Base-by-base conservation (phyloP, 1,284 basidiomycete species). In the Laetiporus sulphureus region DNA sequence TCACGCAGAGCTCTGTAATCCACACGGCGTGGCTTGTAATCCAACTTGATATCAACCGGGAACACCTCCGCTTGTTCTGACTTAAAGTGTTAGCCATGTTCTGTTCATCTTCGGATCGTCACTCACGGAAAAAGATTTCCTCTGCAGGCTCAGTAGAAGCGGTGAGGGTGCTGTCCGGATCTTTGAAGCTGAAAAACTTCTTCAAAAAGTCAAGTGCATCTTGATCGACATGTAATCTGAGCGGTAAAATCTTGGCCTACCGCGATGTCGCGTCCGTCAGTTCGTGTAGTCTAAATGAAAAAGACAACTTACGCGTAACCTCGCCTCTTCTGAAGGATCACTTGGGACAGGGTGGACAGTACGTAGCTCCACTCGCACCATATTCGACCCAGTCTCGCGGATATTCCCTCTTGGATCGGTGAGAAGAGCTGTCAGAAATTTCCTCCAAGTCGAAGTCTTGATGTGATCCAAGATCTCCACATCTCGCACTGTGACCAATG, bases 141-240 rank as follows among this genome's bases (percentile, higher is more conserved):
- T 71, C 68, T 27, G 65, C 52, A 16, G 69, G 50, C 15, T 64
- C 59, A 7, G 63, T 41, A 13, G 34, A 32, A 0, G 62, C 46
- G 19, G 67, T 52, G 3, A 67, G 57, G 2, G 63, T 57, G 5
- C 58, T 54, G 11, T 76, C 67, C 25, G 79, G 69, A 53, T 85
- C 79, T 54, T 85, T 79, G 70, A 97, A 98, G 53, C 81, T 86
- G 61, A 94, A 94, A 63, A 98, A 98, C 46, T 85, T 85, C 68
- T 99, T 99, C 57, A 99, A 66, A 60, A 99, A 99, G 61, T 99
- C 96, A 12, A 99, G 75, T 6, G 96, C 95, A 63, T 99, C 96
- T 66, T 99, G 95, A 61, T 99, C 95, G 16, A 99, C 91, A 61
- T 98, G 91, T 29, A 99, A 66, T 19, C 94, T 75, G 3, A 99